phyloP scores from a whole-genome alignment of 768 basidiomycete genomes.

The Favolaschia claudopus region DNA sequence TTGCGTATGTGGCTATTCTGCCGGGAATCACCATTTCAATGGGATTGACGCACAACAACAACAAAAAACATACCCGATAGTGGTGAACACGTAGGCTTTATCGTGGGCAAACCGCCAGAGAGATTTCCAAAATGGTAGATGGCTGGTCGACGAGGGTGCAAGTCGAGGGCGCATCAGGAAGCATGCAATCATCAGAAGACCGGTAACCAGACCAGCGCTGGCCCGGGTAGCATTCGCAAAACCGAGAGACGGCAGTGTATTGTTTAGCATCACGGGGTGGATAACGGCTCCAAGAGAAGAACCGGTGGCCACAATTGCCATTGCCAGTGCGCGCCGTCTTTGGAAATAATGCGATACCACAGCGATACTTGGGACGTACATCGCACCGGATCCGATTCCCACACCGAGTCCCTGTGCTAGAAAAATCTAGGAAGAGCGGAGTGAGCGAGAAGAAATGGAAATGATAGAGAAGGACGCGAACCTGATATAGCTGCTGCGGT shows the following conservation, averaged over 20 bases:
- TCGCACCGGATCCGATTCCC: neutral
- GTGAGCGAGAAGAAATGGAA: conserved; percentile 1
- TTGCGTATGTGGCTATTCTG: conserved; percentile 26
- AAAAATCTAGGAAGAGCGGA: conserved; percentile 3
- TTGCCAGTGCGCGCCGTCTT: conserved; percentile 45
- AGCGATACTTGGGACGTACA: neutral
- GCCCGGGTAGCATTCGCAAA: conserved; percentile 52
- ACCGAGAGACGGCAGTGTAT: conserved; percentile 42
- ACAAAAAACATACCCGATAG: conserved; percentile 30
- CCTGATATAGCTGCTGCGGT: conserved; percentile 52
- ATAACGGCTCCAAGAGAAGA: conserved; percentile 53
- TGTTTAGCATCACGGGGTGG: conserved; percentile 57
- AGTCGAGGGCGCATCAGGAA: conserved; percentile 48
- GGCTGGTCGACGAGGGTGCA: conserved; percentile 37
- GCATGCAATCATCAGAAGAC: conserved; percentile 47
- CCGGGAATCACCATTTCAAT: neutral
- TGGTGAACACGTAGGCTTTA: conserved; percentile 27
- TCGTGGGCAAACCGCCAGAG: conserved; percentile 29
- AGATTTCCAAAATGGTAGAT: conserved; percentile 4
- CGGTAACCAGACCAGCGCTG: conserved; percentile 49
- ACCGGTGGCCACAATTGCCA: conserved; percentile 56
- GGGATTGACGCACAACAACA: neutral
- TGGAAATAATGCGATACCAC: conserved; percentile 6
- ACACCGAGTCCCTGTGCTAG: neutral
- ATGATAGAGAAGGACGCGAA: conserved; percentile 18